phyloP scores from a whole-genome alignment of 352 stramenopile genomes.

The Blastocystis sp. region DNA sequence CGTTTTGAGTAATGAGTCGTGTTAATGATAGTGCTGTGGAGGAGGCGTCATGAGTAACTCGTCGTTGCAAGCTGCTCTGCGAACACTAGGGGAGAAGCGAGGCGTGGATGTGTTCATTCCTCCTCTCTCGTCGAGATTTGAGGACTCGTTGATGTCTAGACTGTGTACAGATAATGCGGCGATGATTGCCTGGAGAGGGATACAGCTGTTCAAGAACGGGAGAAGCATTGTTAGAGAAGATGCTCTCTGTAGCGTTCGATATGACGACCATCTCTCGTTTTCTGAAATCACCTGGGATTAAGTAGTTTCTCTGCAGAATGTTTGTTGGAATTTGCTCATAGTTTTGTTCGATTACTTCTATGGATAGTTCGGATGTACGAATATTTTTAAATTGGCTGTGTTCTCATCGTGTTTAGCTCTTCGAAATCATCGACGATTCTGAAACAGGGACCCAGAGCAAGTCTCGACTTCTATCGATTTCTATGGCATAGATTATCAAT shows the following conservation, averaged over 20 bases:
- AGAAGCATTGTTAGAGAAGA: neutral
- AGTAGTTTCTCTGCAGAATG: neutral
- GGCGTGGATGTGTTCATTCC: slow-evolving; percentile 5
- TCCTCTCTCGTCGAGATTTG: neutral
- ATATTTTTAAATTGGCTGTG: neutral
- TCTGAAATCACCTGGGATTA: neutral
- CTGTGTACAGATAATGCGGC: slow-evolving; percentile 47
- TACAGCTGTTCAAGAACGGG: neutral
- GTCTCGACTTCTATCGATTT: neutral
- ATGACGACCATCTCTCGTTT: slow-evolving; percentile 11
- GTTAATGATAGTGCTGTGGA: slow-evolving; percentile 43
- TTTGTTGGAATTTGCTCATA: neutral
- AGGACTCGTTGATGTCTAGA: neutral
- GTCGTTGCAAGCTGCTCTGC: neutral
- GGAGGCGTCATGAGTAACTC: slow-evolving; percentile 46
- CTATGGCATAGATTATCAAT: neutral
- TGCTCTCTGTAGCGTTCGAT: neutral
- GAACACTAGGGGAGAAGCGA: neutral
- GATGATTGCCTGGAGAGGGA: slow-evolving; percentile 46
- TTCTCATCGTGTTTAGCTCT: neutral
- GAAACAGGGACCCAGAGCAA: neutral
- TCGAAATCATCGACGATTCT: neutral
- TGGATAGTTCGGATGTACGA: neutral
- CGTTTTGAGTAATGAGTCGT: neutral
- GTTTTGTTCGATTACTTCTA: neutral